Conservation (phyloP, 306 rosid species). For the Cucumis melo region DNA sequence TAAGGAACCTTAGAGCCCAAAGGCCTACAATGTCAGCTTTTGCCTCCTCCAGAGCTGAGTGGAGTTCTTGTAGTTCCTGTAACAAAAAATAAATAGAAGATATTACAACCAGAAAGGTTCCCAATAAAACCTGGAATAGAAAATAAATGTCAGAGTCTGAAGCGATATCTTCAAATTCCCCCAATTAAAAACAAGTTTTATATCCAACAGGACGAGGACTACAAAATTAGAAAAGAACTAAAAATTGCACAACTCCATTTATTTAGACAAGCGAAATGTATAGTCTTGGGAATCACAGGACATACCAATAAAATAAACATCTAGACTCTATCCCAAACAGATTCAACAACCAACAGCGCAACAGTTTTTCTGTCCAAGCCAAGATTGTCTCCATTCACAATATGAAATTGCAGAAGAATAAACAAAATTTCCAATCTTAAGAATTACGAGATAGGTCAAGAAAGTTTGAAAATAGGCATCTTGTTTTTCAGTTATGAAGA, state of each 20-base stretch:
- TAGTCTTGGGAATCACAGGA: background rate
- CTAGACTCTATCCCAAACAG: background rate
- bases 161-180: background rate
- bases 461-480: background rate
- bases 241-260: background rate
- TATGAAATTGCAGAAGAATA: background rate
- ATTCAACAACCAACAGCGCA: background rate
- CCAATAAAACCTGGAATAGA: background rate
- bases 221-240: background rate
- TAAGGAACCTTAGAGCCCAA: slow-evolving; percentile 74
- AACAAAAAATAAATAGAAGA: background rate
- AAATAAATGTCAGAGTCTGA: background rate
- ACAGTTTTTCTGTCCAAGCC: background rate
- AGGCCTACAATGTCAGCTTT: slow-evolving; percentile 98
- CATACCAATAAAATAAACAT: background rate
- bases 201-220: background rate
- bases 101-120: background rate
- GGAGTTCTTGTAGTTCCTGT: slow-evolving; percentile 89
- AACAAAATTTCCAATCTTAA: background rate
- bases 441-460: background rate
- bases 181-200: background rate
- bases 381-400: background rate
- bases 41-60: slow-evolving; percentile 93
- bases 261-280: background rate
- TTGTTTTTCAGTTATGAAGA: background rate